Conservation (phyloP, 306 rosid species). For the Inga oerstediana region DNA sequence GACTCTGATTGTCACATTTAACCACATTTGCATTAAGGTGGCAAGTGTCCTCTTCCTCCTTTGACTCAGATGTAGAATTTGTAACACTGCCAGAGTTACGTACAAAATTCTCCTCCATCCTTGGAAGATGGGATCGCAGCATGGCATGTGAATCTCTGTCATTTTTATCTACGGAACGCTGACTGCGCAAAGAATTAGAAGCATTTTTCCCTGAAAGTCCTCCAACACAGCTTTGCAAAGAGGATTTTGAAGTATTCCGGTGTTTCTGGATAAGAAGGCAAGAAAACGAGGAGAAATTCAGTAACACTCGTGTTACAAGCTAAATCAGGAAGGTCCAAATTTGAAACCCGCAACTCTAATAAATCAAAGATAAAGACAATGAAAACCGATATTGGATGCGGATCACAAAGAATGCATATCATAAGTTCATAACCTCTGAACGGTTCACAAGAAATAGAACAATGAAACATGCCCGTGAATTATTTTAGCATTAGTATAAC, state of each 20-base stretch:
- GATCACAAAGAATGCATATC: background rate
- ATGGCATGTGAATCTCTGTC: constrained; percentile 42
- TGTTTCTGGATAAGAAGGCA: constrained; percentile 69
- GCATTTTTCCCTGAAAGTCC: constrained; percentile 67
- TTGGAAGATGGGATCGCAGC: constrained; percentile 52
- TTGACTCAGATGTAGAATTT: constrained; percentile 43
- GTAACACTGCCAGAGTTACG: constrained; percentile 41
- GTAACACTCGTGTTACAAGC: constrained; percentile 23
- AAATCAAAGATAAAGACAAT: constrained; percentile 18
- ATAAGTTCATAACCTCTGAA: background rate
- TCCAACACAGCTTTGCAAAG: constrained; percentile 88
- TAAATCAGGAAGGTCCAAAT: constrained; percentile 14
- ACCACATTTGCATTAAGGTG: constrained; percentile 35
- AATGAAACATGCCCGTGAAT: background rate
- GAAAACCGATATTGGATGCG: background rate
- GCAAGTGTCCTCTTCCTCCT: constrained; percentile 40
- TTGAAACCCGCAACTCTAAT: constrained; percentile 9
- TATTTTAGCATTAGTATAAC: background rate
- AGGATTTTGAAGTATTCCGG: constrained; percentile 79
- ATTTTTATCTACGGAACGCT: constrained; percentile 43
- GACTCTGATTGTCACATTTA: constrained; percentile 43
- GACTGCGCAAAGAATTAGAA: constrained; percentile 45
- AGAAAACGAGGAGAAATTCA: constrained; percentile 15
- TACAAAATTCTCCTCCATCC: constrained; percentile 47
- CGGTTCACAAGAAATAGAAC: background rate